phyloP scores from a whole-genome alignment of 2,329 filamentous ascomycete species.

The Ceratocystis cubensis region DNA sequence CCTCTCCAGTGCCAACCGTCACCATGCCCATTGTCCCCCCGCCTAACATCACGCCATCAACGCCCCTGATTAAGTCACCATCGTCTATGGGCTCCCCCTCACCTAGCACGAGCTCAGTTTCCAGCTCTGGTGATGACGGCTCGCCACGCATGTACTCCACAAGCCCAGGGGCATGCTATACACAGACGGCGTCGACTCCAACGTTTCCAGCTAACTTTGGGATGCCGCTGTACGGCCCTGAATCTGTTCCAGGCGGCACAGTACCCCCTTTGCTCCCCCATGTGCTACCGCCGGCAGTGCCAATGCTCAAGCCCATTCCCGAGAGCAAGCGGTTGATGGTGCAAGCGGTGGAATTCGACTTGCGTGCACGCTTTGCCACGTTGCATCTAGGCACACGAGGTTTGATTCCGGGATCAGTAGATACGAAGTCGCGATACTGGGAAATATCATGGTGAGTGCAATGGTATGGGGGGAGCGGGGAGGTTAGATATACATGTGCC shows the following conservation, averaged over 20 bases:
- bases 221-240: neutral
- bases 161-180: neutral
- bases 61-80: neutral
- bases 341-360: conserved; percentile 43
- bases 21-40: neutral
- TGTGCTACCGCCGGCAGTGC: neutral
- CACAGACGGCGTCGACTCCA: neutral
- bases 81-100: neutral
- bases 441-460: conserved; percentile 35
- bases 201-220: neutral
- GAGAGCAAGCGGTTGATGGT: conserved; percentile 46
- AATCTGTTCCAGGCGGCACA: neutral
- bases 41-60: neutral
- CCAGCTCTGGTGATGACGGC: neutral
- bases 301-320: conserved; percentile 30
- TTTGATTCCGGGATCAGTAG: conserved; percentile 35
- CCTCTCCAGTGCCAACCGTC: neutral
- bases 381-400: conserved; percentile 44
- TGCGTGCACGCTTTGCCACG: conserved; percentile 38
- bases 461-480: too few relatives aligned
- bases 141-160: neutral
- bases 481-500: neutral
- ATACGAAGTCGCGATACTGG: conserved; percentile 37
- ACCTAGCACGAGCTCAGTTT: neutral
- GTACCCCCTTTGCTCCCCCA: neutral